Conservation (phyloP, 495 filamentous ascomycete genomes). For the Aspergillus carlsbadensis region DNA sequence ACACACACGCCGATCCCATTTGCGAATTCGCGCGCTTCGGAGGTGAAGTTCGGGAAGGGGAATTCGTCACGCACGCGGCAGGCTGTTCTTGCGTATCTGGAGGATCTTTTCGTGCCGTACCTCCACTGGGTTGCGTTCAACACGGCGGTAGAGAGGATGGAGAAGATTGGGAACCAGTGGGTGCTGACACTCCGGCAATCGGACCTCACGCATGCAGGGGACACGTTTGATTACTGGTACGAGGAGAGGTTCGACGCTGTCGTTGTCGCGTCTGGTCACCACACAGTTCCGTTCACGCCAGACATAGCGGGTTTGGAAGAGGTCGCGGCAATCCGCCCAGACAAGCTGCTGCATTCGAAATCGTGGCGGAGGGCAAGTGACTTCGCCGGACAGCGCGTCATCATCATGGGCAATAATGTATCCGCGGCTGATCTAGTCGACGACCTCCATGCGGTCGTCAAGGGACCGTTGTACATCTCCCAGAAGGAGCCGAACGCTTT, state of each 20-base stretch:
- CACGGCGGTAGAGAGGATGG: too few relatives aligned
- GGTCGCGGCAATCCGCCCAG: slow-evolving; percentile 7
- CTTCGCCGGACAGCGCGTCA: slow-evolving; percentile 15
- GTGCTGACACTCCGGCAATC: slow-evolving; percentile 9
- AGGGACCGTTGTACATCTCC: not conserved
- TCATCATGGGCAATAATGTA: slow-evolving; percentile 18
- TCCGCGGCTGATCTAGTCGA: slow-evolving; percentile 16
- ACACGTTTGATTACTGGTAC: slow-evolving; percentile 25
- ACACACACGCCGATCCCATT: too few relatives aligned
- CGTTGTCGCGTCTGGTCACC: slow-evolving; percentile 71
- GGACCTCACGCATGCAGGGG: not conserved
- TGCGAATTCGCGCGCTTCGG: too few relatives aligned
- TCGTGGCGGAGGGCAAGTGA: slow-evolving; percentile 3
- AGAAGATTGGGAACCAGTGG: not conserved
- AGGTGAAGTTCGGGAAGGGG: too few relatives aligned
- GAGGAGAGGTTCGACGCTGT: slow-evolving; percentile 56
- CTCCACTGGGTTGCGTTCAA: too few relatives aligned
- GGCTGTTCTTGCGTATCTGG: too few relatives aligned
- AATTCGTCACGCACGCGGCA: too few relatives aligned
- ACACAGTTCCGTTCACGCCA: slow-evolving; percentile 63
- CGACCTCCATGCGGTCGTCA: not conserved
- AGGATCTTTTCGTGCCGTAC: too few relatives aligned
- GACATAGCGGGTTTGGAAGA: slow-evolving; percentile 29
- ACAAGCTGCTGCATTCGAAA: slow-evolving; percentile 17
- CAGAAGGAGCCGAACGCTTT: not conserved